Percentiles rank a stretch among this genome's conserved stretches.
Conservation (phyloP, 306 rosid species). For the Vigna mungo region DNA sequence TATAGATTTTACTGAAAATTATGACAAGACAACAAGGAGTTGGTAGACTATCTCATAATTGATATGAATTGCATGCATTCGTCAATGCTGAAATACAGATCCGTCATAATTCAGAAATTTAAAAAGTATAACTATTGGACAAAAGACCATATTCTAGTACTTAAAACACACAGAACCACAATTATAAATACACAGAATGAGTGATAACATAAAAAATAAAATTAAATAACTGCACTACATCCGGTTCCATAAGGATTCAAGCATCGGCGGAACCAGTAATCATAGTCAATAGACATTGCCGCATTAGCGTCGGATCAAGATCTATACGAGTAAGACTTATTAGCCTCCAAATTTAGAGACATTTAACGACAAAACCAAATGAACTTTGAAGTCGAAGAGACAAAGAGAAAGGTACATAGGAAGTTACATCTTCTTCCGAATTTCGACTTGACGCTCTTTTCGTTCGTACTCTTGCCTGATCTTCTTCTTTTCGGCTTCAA, state of each 20-base stretch:
- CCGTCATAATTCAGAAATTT: background rate
- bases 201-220: background rate
- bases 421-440: constrained; percentile 90
- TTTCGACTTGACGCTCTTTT: constrained; percentile 93
- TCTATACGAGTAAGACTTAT: background rate
- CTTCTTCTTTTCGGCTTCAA: constrained; percentile 98
- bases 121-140: too few species aligned
- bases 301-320: constrained; percentile 32
- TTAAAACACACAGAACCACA: background rate
- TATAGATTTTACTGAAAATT: background rate
- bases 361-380: background rate
- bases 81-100: background rate
- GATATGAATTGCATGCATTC: background rate
- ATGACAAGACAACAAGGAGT: background rate
- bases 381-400: background rate
- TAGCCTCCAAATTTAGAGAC: constrained; percentile 3
- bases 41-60: background rate
- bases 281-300: background rate
- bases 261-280: background rate
- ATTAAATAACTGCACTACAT: background rate
- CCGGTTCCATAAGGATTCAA: background rate
- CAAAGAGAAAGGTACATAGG: constrained; percentile 26
- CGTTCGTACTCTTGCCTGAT: constrained; percentile 97
- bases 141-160: background rate
- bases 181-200: background rate